phyloP scores from a whole-genome alignment of 805 yeast genomes.

The Saitoella complicata region DNA sequence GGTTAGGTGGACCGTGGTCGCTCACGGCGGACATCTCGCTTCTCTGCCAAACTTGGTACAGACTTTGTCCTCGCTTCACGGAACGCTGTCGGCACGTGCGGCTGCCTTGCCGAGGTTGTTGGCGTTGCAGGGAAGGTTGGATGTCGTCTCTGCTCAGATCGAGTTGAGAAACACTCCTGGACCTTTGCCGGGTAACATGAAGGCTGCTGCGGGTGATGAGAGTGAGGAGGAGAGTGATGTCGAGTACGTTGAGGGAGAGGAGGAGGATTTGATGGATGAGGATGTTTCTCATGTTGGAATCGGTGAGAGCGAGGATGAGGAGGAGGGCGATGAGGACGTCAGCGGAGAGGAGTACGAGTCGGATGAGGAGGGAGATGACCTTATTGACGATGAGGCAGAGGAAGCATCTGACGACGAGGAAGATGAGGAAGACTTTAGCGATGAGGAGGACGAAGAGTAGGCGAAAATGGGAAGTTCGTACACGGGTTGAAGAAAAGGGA shows the following conservation, averaged over 20 bases:
- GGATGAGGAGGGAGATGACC: constrained; percentile 23
- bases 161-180: constrained; percentile 40
- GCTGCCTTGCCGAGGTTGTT: constrained; percentile 49
- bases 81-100: constrained; percentile 38
- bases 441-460: constrained; percentile 8
- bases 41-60: constrained; percentile 36
- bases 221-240: constrained; percentile 18
- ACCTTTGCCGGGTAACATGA: constrained; percentile 17
- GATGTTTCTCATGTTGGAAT: constrained; percentile 24
- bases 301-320: constrained; percentile 16
- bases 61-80: constrained; percentile 40
- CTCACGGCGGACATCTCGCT: constrained; percentile 50
- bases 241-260: constrained; percentile 21
- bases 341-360: constrained; percentile 34
- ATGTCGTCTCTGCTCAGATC: constrained; percentile 60
- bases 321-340: constrained; percentile 16
- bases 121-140: constrained; percentile 73
- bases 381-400: constrained; percentile 19
- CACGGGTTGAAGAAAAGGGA: no score
- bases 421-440: constrained; percentile 11
- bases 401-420: constrained; percentile 16
- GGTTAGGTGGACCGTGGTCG: constrained; percentile 66
- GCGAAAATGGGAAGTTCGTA: no score
- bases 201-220: constrained; percentile 19
- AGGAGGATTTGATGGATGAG: constrained; percentile 19